Conservation (phyloP, 2,329 filamentous ascomycete species). For the Zelopaecilomyces penicillatus region DNA sequence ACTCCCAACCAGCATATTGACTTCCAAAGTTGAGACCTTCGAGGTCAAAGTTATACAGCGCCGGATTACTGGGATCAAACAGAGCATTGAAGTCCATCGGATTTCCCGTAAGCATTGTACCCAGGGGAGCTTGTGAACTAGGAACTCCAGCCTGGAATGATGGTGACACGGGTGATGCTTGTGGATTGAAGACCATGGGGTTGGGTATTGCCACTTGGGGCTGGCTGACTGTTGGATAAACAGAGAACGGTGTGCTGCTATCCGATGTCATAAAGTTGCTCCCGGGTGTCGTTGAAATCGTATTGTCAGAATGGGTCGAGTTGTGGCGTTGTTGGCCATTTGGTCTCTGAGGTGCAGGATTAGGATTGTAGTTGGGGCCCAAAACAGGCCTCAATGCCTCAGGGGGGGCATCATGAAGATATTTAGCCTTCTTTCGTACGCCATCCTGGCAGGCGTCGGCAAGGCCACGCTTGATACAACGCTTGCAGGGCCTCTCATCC, state of each 20-base stretch:
- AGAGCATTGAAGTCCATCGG: slow-evolving; percentile 49
- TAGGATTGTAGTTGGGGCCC: slow-evolving; percentile 59
- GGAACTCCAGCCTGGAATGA: slow-evolving; percentile 52
- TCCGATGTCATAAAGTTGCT: slow-evolving; percentile 41
- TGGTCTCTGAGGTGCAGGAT: slow-evolving; percentile 35
- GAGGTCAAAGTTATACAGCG: slow-evolving; percentile 91
- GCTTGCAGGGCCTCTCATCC: slow-evolving; percentile 86
- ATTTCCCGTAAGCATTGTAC: slow-evolving; percentile 42
- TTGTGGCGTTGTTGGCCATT: slow-evolving; percentile 40
- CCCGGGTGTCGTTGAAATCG: slow-evolving; percentile 28
- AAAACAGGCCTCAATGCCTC: slow-evolving; percentile 84
- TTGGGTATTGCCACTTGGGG: slow-evolving; percentile 41
- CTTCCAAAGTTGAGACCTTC: slow-evolving; percentile 85
- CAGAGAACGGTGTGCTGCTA: slow-evolving; percentile 39
- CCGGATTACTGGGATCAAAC: slow-evolving; percentile 87
- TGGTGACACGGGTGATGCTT: slow-evolving; percentile 67
- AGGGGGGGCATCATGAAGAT: slow-evolving; percentile 89
- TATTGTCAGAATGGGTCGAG: slow-evolving; percentile 39
- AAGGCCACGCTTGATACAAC: slow-evolving; percentile 89
- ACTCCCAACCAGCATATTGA: slow-evolving; percentile 90
- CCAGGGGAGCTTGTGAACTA: slow-evolving; percentile 39
- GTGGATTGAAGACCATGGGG: slow-evolving; percentile 48
- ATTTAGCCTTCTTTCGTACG: slow-evolving; percentile 97
- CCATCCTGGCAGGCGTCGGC: slow-evolving; percentile 91
- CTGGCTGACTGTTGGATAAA: slow-evolving; percentile 39